phyloP scores from a whole-genome alignment of 192 early-diverging fungal genomes.

The Paraglomus occultum region DNA sequence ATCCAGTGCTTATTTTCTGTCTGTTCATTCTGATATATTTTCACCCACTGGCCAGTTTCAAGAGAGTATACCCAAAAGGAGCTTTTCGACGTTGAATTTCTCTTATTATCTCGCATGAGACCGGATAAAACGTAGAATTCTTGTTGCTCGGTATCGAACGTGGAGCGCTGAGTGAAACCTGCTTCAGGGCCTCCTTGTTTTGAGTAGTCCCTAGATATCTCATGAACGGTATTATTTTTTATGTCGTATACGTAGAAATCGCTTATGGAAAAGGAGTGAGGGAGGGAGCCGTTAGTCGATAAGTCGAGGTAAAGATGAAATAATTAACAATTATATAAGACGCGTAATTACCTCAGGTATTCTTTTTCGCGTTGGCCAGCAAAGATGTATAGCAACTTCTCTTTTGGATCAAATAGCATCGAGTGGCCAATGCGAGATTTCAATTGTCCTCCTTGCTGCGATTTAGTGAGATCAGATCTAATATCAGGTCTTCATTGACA shows the following conservation, averaged over 20 bases:
- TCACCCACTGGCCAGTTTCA: slow-evolving; percentile 50
- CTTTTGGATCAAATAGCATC: slow-evolving; percentile 73
- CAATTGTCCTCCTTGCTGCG: slow-evolving; percentile 52
- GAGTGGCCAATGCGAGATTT: slow-evolving; percentile 89
- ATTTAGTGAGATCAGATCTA: background rate
- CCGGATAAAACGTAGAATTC: slow-evolving; percentile 88
- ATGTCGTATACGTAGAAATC: slow-evolving; percentile 87
- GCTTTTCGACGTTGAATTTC: slow-evolving; percentile 67
- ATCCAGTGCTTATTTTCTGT: slow-evolving; percentile 14
- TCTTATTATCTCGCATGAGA: slow-evolving; percentile 55
- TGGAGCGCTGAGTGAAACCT: slow-evolving; percentile 81
- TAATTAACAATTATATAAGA: too few species aligned
- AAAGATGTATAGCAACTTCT: slow-evolving; percentile 70
- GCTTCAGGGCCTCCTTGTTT: slow-evolving; percentile 75
- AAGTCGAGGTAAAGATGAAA: too few species aligned
- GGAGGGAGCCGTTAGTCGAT: too few species aligned
- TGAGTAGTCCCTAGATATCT: slow-evolving; percentile 72
- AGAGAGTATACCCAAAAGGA: slow-evolving; percentile 77
- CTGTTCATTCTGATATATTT: slow-evolving; percentile 68
- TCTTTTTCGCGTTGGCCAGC: slow-evolving; percentile 87
- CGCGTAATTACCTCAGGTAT: slow-evolving; percentile 42
- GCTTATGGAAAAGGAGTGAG: slow-evolving; percentile 23
- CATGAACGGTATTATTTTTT: slow-evolving; percentile 72
- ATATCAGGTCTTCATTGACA: slow-evolving; percentile 8
- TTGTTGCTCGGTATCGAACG: slow-evolving; percentile 70